Evolutionary conservation across 345 rosid species (phyloP).

Genomic region (Sapria himalayana): DNA sequence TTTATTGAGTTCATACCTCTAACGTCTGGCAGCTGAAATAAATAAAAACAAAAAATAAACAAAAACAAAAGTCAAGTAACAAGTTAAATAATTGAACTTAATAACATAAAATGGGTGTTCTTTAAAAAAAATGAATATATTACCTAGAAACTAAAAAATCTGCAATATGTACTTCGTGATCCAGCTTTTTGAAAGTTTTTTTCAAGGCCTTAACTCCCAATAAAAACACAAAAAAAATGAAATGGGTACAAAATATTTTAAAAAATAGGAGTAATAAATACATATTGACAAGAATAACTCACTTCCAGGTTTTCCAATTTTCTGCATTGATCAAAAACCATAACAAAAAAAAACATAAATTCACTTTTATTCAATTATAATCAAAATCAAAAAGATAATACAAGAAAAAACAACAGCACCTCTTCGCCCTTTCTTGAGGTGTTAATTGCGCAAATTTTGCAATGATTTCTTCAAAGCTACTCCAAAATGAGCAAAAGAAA

Average conservation of each 20-base stretch:
- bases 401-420: slow-evolving; percentile 2
- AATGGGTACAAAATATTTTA: neutral
- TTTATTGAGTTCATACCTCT: slow-evolving; percentile 13
- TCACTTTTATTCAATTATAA: neutral
- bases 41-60: neutral
- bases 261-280: neutral
- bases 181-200: slow-evolving; percentile 16
- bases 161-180: slow-evolving; percentile 14
- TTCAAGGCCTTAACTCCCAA: slow-evolving; percentile 13
- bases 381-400: neutral
- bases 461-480: slow-evolving; percentile 12
- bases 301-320: slow-evolving; percentile 19
- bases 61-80: neutral
- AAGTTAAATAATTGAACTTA: too few relatives aligned
- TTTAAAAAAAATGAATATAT: too few relatives aligned
- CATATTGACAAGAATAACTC: slow-evolving; percentile 3
- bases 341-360: neutral
- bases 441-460: slow-evolving; percentile 13
- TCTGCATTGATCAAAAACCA: slow-evolving; percentile 9
- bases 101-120: neutral
- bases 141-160: slow-evolving; percentile 13
- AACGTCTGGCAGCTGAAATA: slow-evolving; percentile 13
- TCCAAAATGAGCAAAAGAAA: neutral
- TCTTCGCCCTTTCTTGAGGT: slow-evolving; percentile 16
- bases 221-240: slow-evolving; percentile 1